These are phyloP conservation scores for Citrus inodora DNA, from an alignment of 345 rosid species.

Conservation along the genomic window DNA sequence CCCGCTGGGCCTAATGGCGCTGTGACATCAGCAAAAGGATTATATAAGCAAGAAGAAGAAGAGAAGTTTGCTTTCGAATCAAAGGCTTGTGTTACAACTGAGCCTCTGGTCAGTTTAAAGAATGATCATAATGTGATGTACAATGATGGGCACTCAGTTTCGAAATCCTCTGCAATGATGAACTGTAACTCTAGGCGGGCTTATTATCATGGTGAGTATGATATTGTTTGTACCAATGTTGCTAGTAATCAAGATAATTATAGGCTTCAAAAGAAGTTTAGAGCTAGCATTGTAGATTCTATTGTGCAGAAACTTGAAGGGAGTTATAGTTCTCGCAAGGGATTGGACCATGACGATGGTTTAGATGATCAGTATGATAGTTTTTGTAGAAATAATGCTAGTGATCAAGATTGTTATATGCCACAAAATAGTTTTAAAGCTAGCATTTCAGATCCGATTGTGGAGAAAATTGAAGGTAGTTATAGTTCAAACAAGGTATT, in stretches of 20 bases:
- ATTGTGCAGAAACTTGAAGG: slow-evolving; percentile 1
- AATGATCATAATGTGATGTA: background rate
- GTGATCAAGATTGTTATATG: background rate
- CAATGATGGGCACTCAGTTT: background rate
- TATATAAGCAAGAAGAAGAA: background rate
- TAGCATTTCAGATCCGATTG: slow-evolving; percentile 16
- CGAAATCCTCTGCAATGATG: background rate
- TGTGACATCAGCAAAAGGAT: background rate
- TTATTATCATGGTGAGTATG: background rate
- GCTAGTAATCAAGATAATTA: background rate
- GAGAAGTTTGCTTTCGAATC: background rate
- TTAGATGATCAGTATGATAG: no score
- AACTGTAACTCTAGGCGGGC: background rate
- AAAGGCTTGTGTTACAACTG: background rate
- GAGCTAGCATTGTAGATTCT: slow-evolving; percentile 16
- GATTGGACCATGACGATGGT: background rate
- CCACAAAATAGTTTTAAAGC: background rate
- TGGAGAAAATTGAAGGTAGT: slow-evolving; percentile 11
- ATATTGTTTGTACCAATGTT: background rate
- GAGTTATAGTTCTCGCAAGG: background rate
- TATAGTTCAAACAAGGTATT: background rate
- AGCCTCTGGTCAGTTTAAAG: background rate
- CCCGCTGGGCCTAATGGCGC: background rate
- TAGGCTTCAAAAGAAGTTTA: background rate
- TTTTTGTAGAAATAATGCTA: no score